Evolutionary conservation across 2,329 filamentous ascomycete species (phyloP).

Genomic region (Colletotrichum musicola): DNA sequence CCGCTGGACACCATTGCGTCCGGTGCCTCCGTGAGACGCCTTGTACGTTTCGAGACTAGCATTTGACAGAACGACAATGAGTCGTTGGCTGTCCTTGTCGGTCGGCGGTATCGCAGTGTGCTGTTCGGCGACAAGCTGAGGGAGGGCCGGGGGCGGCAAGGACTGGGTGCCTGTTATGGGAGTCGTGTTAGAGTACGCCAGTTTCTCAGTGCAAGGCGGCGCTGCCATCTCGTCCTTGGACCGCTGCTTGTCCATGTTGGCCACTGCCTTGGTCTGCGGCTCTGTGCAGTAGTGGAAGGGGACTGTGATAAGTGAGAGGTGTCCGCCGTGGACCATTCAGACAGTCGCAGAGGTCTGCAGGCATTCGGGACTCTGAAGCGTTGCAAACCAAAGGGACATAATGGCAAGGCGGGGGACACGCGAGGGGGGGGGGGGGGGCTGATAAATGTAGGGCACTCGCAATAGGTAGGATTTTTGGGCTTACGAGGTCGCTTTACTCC

Average conservation of each 20-base stretch:
- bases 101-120: conserved; percentile 83
- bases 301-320: no score
- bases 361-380: no score
- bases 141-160: conserved; percentile 89
- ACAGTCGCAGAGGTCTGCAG: no score
- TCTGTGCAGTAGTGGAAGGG: no score
- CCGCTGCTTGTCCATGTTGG: conserved; percentile 2
- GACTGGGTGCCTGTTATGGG: conserved; percentile 84
- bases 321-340: no score
- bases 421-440: conserved; percentile 5
- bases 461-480: conserved; percentile 33
- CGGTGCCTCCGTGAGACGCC: conserved; percentile 79
- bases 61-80: conserved; percentile 97
- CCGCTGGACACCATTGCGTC: conserved; percentile 73
- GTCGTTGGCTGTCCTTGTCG: conserved; percentile 90
- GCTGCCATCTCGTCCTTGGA: conserved; percentile 17
- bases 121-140: conserved; percentile 93
- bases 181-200: conserved; percentile 11
- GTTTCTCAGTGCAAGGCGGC: not conserved
- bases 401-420: not conserved
- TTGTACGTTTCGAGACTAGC: conserved; percentile 98
- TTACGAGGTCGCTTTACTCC: conserved; percentile 60
- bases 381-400: not conserved
- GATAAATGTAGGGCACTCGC: not conserved
- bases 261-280: no score